Evolutionary conservation across 768 basidiomycete species (phyloP).

Genomic region (Trametes punicea): DNA sequence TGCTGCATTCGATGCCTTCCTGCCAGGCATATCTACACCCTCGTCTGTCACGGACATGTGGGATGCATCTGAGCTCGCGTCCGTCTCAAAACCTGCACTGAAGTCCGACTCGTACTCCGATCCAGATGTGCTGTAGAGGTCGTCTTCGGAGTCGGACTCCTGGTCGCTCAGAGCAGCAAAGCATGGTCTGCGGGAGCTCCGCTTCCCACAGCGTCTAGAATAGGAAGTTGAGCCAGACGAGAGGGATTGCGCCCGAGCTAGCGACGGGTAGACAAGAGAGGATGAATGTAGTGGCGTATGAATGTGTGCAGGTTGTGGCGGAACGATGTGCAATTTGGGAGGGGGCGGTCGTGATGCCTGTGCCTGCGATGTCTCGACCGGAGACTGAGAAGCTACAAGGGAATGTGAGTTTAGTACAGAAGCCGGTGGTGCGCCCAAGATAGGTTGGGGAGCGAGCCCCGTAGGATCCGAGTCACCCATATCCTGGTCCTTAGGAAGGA

Average conservation of each 20-base stretch:
- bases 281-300: slow-evolving; percentile 9
- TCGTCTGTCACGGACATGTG: slow-evolving; percentile 5
- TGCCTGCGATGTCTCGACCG: neutral
- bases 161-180: neutral
- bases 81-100: slow-evolving; percentile 3
- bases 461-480: neutral
- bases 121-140: neutral
- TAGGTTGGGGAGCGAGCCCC: neutral
- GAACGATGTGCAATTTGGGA: slow-evolving; percentile 6
- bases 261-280: neutral
- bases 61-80: slow-evolving; percentile 1
- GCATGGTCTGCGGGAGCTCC: neutral
- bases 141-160: slow-evolving; percentile 12
- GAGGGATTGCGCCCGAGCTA: slow-evolving; percentile 1
- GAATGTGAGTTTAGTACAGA: neutral
- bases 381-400: neutral
- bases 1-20: neutral
- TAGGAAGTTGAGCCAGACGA: slow-evolving; percentile 2
- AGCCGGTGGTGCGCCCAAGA: slow-evolving; percentile 1
- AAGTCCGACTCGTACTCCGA: slow-evolving; percentile 19
- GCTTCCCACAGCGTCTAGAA: neutral
- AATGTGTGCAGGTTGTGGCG: slow-evolving; percentile 7
- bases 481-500: neutral
- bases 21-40: neutral
- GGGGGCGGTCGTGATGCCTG: neutral